A percentile compares a stretch with the other conserved stretches of the same genome.
Conservation (phyloP, 306 rosid genomes). For the Lablab purpureus region DNA sequence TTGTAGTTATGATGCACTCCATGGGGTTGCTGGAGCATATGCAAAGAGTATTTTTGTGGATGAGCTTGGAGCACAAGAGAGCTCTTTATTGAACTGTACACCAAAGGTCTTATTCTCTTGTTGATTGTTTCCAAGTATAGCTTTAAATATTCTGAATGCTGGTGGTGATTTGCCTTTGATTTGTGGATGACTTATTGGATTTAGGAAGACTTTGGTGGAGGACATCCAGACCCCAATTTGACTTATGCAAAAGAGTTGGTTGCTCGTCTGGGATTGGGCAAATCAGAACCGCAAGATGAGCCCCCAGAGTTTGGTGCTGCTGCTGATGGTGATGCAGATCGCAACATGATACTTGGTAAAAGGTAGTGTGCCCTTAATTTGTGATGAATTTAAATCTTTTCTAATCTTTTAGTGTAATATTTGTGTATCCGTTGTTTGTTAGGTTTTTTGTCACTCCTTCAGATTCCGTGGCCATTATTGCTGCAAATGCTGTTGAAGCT, state of each 20-base stretch:
- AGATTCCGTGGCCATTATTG: constrained; percentile 98
- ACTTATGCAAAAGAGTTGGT: constrained; percentile 99
- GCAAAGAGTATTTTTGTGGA: constrained; percentile 93
- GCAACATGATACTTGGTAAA: constrained; percentile 98
- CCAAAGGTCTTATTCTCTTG: constrained; percentile 76
- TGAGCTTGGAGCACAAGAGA: constrained; percentile 97
- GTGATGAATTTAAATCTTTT: constrained; percentile 32
- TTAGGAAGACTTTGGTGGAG: constrained; percentile 99
- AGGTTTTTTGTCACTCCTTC: constrained; percentile 99
- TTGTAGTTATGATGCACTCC: constrained; percentile 82
- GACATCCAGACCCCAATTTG: constrained; percentile 99
- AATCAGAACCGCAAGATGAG: constrained; percentile 72
- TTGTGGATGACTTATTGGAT: constrained; percentile 46
- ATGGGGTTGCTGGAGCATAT: constrained; percentile 98
- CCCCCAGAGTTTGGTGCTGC: constrained; percentile 99
- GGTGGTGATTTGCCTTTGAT: constrained; percentile 28
- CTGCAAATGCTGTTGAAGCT: constrained; percentile 98
- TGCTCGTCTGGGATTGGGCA: constrained; percentile 87
- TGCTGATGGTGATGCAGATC: constrained; percentile 99
- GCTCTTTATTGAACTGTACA: constrained; percentile 84
- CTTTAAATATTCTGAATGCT: constrained; percentile 30
- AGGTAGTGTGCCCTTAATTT: constrained; percentile 58
- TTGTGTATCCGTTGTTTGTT: constrained; percentile 26
- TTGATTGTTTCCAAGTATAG: constrained; percentile 22
- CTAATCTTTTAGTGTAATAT: constrained; percentile 16